Evolutionary conservation across 306 rosid genomes (phyloP).

Genomic region (Prunus mume): DNA sequence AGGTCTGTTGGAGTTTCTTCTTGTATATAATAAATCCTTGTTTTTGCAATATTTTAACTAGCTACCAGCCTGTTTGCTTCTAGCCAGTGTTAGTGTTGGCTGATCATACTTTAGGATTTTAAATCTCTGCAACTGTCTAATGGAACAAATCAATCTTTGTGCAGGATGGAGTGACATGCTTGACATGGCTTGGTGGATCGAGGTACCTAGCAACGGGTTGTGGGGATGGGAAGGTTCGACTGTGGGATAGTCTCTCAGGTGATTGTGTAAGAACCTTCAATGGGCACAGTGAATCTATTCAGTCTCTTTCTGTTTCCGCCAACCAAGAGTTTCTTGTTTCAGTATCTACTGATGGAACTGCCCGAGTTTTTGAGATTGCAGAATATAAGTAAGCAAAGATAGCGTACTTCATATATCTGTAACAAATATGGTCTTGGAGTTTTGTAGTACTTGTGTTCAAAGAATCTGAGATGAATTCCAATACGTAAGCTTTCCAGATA

Average conservation of each 20-base stretch:
- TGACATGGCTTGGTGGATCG: slow-evolving; percentile 71
- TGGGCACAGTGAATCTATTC: slow-evolving; percentile 66
- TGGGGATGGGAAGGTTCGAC: slow-evolving; percentile 63
- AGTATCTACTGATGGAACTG: slow-evolving; percentile 67
- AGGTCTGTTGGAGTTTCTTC: slow-evolving; percentile 50
- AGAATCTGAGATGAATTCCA: neutral
- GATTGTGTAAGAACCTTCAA: slow-evolving; percentile 64
- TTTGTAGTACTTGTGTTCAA: neutral
- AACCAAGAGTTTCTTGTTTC: slow-evolving; percentile 64
- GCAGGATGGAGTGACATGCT: slow-evolving; percentile 78
- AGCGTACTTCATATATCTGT: neutral
- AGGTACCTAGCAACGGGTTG: slow-evolving; percentile 68
- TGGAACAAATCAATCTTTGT: slow-evolving; percentile 17
- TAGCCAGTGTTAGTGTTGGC: neutral
- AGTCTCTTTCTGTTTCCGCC: slow-evolving; percentile 63
- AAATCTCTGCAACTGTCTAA: slow-evolving; percentile 9
- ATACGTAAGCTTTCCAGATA: neutral
- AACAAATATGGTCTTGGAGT: neutral
- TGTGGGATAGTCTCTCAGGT: slow-evolving; percentile 84
- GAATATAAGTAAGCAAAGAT: slow-evolving; percentile 32
- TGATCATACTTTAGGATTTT: neutral
- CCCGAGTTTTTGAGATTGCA: slow-evolving; percentile 73
- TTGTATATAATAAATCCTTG: neutral
- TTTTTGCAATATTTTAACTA: neutral
- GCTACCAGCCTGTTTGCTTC: slow-evolving; percentile 9